Percentiles rank a stretch among this genome's conserved stretches.
Evolutionary conservation across 306 rosid species (phyloP).

Genomic region (Fagus sylvatica): DNA sequence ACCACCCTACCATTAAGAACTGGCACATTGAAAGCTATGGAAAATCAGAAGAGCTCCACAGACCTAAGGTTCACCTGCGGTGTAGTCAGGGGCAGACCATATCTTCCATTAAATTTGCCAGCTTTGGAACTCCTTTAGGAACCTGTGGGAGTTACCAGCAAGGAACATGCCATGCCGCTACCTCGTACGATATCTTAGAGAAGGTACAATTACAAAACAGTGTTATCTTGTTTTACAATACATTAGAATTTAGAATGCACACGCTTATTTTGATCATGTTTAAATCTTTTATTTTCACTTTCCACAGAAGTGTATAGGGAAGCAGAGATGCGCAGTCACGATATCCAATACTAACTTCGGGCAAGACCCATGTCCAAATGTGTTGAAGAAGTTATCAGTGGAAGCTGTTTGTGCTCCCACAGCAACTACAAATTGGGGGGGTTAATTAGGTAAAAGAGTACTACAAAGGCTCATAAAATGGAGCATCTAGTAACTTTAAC

Average conservation of each 20-base stretch:
- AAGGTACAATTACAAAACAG: slow-evolving; percentile 49
- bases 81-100: slow-evolving; percentile 78
- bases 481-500: slow-evolving; percentile 40
- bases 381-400: slow-evolving; percentile 85
- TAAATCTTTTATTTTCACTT: slow-evolving; percentile 12
- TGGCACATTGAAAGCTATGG: slow-evolving; percentile 95
- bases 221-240: slow-evolving; percentile 7
- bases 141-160: slow-evolving; percentile 92
- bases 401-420: slow-evolving; percentile 84
- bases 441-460: slow-evolving; percentile 36
- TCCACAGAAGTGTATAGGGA: slow-evolving; percentile 82
- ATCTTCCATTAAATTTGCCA: slow-evolving; percentile 89
- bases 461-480: slow-evolving; percentile 14
- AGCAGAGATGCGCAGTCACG: slow-evolving; percentile 73
- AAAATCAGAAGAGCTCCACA: slow-evolving; percentile 67
- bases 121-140: slow-evolving; percentile 95
- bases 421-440: slow-evolving; percentile 42
- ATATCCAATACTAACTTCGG: slow-evolving; percentile 89
- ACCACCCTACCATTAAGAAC: slow-evolving; percentile 84
- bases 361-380: slow-evolving; percentile 89
- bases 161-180: slow-evolving; percentile 83
- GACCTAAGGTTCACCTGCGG: slow-evolving; percentile 87
- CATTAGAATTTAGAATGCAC: neutral
- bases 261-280: slow-evolving; percentile 2
- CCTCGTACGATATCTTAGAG: slow-evolving; percentile 65